These are phyloP conservation scores for Penicillium pulvis DNA, from an alignment of 495 filamentous ascomycete genomes.

Conservation along the genomic window DNA sequence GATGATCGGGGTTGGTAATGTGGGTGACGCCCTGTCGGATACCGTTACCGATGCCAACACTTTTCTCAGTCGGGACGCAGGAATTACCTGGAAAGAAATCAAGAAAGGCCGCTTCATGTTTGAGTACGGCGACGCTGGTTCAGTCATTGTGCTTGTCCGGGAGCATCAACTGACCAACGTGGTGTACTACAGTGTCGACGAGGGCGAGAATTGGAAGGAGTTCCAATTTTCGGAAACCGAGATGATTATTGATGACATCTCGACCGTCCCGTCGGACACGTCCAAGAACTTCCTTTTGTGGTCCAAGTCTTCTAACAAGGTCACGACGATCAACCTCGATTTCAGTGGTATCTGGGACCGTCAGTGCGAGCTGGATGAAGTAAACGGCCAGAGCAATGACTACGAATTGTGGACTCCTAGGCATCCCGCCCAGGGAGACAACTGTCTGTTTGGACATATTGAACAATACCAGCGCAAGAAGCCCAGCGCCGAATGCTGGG, in stretches of 20 bases:
- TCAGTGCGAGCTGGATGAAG: slow-evolving; percentile 68
- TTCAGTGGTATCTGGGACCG: slow-evolving; percentile 74
- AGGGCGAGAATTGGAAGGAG: slow-evolving; percentile 73
- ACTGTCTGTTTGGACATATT: slow-evolving; percentile 91
- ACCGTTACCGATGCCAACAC: slow-evolving; percentile 68
- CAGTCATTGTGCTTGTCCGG: slow-evolving; percentile 81
- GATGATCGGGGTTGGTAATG: slow-evolving; percentile 90
- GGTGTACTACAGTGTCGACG: slow-evolving; percentile 76
- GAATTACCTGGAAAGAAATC: slow-evolving; percentile 81
- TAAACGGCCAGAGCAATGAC: slow-evolving; percentile 64
- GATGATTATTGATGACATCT: slow-evolving; percentile 72
- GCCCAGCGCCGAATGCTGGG: slow-evolving; percentile 70
- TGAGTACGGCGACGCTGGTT: slow-evolving; percentile 94
- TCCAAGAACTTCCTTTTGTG: slow-evolving; percentile 90
- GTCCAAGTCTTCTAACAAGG: slow-evolving; percentile 53
- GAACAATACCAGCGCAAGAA: slow-evolving; percentile 91
- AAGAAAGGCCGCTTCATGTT: slow-evolving; percentile 87
- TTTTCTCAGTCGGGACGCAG: slow-evolving; percentile 85
- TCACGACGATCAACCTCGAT: slow-evolving; percentile 78
- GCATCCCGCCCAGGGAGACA: slow-evolving; percentile 71
- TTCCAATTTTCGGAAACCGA: slow-evolving; percentile 72
- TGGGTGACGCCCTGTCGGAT: slow-evolving; percentile 63
- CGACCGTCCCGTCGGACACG: slow-evolving; percentile 84
- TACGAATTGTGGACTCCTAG: slow-evolving; percentile 84
- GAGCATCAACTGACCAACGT: slow-evolving; percentile 62